These are phyloP conservation scores for Pseudocercospora vitis DNA, from an alignment of 2,329 filamentous ascomycete species.

Conservation along the genomic window DNA sequence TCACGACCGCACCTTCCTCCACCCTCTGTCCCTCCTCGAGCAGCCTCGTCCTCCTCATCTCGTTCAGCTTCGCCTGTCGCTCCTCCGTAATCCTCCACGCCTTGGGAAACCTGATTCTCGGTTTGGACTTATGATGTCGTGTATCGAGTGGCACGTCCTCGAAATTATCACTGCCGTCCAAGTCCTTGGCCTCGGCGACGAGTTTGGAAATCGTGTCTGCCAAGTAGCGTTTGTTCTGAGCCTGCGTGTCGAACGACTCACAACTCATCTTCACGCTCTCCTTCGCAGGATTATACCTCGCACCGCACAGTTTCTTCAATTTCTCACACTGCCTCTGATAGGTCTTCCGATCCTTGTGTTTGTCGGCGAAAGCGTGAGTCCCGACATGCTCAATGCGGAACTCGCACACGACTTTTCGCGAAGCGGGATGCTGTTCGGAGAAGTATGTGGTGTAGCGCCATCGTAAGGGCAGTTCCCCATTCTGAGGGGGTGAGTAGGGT, in stretches of 20 bases:
- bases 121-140: constrained; percentile 74
- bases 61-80: constrained; percentile 65
- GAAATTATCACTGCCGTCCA: constrained; percentile 68
- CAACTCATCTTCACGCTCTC: constrained; percentile 85
- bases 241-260: constrained; percentile 78
- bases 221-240: constrained; percentile 96
- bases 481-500: constrained; percentile 68
- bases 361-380: background rate
- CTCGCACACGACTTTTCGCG: constrained; percentile 91
- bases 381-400: constrained; percentile 67
- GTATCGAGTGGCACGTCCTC: constrained; percentile 87
- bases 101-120: constrained; percentile 70
- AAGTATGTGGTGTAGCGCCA: constrained; percentile 98
- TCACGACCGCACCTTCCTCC: constrained; percentile 48
- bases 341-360: constrained; percentile 67
- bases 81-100: constrained; percentile 78
- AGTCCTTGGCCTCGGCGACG: constrained; percentile 71
- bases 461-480: constrained; percentile 68
- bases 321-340: constrained; percentile 70
- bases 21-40: constrained; percentile 57
- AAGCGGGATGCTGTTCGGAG: constrained; percentile 87
- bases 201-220: constrained; percentile 74
- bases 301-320: constrained; percentile 80
- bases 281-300: constrained; percentile 82
- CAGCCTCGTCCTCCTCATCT: constrained; percentile 54